These are phyloP conservation scores for Prunus persica DNA, from an alignment of 306 rosid genomes.

Conservation along the genomic window DNA sequence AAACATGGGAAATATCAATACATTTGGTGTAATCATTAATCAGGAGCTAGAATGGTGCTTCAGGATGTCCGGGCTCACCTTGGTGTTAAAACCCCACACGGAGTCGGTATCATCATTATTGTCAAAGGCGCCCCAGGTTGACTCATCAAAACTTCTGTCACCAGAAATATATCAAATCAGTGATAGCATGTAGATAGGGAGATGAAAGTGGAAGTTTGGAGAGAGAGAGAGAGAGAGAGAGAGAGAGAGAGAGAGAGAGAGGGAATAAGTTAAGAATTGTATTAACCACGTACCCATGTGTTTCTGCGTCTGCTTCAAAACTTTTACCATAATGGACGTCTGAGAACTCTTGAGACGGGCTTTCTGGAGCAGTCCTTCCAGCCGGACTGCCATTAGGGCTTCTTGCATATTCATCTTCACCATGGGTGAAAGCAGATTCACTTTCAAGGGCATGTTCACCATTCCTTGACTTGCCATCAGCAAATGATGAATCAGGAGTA, in stretches of 20 bases:
- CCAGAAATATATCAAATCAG: slow-evolving; percentile 27
- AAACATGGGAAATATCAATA: slow-evolving; percentile 14
- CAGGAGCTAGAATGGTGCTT: slow-evolving; percentile 1
- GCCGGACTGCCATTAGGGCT: slow-evolving; percentile 72
- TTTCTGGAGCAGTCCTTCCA: slow-evolving; percentile 54
- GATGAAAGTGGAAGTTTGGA: background rate
- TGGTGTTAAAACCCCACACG: slow-evolving; percentile 79
- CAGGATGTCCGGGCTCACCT: slow-evolving; percentile 46
- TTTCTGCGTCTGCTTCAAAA: slow-evolving; percentile 64
- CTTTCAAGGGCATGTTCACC: slow-evolving; percentile 51
- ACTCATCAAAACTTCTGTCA: slow-evolving; percentile 76
- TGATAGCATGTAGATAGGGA: slow-evolving; percentile 20
- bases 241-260: background rate
- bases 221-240: background rate
- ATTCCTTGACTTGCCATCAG: slow-evolving; percentile 46
- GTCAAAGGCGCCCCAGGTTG: slow-evolving; percentile 90
- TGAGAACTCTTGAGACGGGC: slow-evolving; percentile 61
- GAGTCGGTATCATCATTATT: slow-evolving; percentile 83
- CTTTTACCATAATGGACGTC: slow-evolving; percentile 49
- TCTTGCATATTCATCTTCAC: slow-evolving; percentile 63
- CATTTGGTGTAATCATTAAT: background rate
- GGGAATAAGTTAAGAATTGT: background rate
- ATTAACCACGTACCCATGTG: slow-evolving; percentile 46
- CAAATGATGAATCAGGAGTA: slow-evolving; percentile 41
- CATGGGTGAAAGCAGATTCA: slow-evolving; percentile 61